Base-by-base conservation (phyloP, 192 early-diverging fungal genomes). In the Linnemannia elongata region DNA sequence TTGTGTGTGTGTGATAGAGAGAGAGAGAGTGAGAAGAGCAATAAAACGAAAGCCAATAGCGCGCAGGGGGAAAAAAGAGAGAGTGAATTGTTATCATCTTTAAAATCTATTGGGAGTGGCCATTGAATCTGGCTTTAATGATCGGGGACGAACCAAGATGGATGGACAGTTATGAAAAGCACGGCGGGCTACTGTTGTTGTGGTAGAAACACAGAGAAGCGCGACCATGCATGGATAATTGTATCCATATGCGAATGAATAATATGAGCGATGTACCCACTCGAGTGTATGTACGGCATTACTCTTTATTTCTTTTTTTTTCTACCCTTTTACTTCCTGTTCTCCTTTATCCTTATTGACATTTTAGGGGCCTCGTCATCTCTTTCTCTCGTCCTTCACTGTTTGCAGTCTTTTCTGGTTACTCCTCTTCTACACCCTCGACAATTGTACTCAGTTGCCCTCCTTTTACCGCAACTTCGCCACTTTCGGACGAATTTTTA, bases 171-270 rank as follows among this genome's bases (percentile, higher is more conserved):
- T 35, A 33, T 66, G 12, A 30, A 49, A 66, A 33, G 60, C 60
- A 66, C 60, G 60, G 30, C 27, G 60, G 60, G 60, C 60, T 66
- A 3, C 60, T 66, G 27, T 33, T 33, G 9, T 10, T 60, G 6
- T 60, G 0, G 27, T 7, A 63, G 10, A 33, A 33, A 0, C 10
- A 8, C 27, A n/a, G 60, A 5, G 27, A 66, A 13, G 60, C 60
- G 13, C 60, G 60, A 33, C 60, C 30, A 66, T 66, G 60, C 60
- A 66, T 66, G 60, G 60, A 66, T 66, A 35, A 35, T 13, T 66
- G 60, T 66, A 66, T 66, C 60, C 30, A 66, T 66, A 66, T 35
- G 60, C 30, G 60, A 66, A 66, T 66, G 60, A 66, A 66, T 66
- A 66, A 66, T 66, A 66, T 66, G 60, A 33, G 30, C 60, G 60